A percentile compares a stretch with the other conserved stretches of the same genome.
Evolutionary conservation across 164 flowering plant genomes (phyloP).

Genomic region (Cinnamomum micranthum): DNA sequence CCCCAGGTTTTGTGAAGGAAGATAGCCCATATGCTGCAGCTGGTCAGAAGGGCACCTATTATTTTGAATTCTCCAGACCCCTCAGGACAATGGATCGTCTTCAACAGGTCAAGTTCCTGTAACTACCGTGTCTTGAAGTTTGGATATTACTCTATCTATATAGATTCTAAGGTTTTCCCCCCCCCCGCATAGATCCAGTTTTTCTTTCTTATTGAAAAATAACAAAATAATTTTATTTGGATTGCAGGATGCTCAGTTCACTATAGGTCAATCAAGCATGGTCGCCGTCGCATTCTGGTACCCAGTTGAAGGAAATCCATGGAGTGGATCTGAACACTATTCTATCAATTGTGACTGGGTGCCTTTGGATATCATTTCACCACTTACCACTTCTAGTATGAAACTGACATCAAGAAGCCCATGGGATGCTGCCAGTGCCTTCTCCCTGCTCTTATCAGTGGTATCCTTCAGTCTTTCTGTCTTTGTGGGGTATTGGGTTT

Average conservation of each 20-base stretch:
- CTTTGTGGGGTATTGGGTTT: conserved; percentile 50
- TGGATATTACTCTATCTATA: background rate
- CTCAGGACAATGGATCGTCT: conserved; percentile 92
- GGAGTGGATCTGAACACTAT: conserved; percentile 92
- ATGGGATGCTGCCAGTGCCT: conserved; percentile 52
- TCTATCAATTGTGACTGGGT: conserved; percentile 84
- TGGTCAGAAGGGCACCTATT: conserved; percentile 75
- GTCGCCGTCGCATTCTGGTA: conserved; percentile 92
- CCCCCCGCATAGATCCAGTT: background rate
- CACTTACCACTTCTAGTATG: conserved; percentile 20
- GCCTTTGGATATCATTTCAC: conserved; percentile 46
- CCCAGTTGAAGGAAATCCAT: conserved; percentile 71
- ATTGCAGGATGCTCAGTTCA: conserved; percentile 87
- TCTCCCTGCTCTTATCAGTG: conserved; percentile 72
- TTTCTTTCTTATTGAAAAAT: background rate
- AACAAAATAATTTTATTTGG: background rate
- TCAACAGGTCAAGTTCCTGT: conserved; percentile 62
- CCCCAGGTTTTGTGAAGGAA: conserved; percentile 74
- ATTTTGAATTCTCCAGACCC: conserved; percentile 93
- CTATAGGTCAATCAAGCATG: conserved; percentile 64
- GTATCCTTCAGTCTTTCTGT: conserved; percentile 54
- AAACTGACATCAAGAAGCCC: conserved; percentile 31
- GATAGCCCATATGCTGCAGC: conserved; percentile 77
- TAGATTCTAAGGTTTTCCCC: background rate
- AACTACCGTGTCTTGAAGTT: background rate